phyloP scores from a whole-genome alignment of 1,139 yeast genomes.

The Scheffersomyces stambukii region DNA sequence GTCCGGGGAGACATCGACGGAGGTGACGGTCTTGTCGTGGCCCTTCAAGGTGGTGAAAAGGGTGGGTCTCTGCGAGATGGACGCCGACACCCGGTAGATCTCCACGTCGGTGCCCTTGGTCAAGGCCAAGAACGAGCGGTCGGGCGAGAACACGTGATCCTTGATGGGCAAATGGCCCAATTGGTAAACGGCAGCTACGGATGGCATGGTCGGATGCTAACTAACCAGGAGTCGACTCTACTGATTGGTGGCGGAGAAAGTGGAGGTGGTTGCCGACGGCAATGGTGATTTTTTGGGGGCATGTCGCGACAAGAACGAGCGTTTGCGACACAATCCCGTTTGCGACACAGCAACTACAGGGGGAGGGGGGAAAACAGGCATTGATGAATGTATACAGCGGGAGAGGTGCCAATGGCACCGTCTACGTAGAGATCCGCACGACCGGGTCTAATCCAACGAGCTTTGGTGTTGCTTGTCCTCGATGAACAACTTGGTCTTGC shows the following conservation, averaged over 20 bases:
- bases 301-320: too few species aligned
- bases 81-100: slow-evolving; percentile 53
- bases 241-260: slow-evolving; percentile 15
- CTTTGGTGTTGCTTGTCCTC: slow-evolving; percentile 23
- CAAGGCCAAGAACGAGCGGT: slow-evolving; percentile 66
- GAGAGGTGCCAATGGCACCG: too few species aligned
- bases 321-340: too few species aligned
- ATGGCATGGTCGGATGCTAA: slow-evolving; percentile 15
- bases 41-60: slow-evolving; percentile 65
- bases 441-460: too few species aligned
- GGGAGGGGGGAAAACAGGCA: not conserved
- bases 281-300: too few species aligned
- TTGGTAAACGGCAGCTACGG: slow-evolving; percentile 43
- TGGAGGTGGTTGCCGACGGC: too few species aligned
- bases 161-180: slow-evolving; percentile 84
- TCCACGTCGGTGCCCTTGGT: slow-evolving; percentile 77
- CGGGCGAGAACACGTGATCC: slow-evolving; percentile 83
- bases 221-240: slow-evolving; percentile 33
- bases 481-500: slow-evolving; percentile 34
- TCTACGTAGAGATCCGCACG: too few species aligned
- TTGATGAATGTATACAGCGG: not conserved
- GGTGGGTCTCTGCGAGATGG: slow-evolving; percentile 34
- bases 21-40: slow-evolving; percentile 93
- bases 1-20: slow-evolving; percentile 85
- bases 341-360: not conserved